Conservation (phyloP, 257 asterid species). For the Solanum gandarillasii region DNA sequence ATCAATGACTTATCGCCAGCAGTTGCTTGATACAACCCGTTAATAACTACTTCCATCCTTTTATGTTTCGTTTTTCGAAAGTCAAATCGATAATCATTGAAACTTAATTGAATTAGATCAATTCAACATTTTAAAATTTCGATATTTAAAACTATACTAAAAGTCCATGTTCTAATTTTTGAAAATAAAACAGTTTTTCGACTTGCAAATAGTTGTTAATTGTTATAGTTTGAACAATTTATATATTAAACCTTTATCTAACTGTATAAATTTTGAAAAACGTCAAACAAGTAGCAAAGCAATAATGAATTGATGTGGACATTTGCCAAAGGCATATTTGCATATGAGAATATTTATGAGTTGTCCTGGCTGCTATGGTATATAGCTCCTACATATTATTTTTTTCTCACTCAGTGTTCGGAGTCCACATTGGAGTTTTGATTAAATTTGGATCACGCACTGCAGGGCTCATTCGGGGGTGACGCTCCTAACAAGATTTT, state of each 20-base stretch:
- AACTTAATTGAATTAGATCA: too few relatives aligned
- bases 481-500: not conserved
- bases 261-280: not conserved
- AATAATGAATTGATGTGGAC: not conserved
- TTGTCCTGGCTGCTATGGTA: not conserved
- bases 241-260: not conserved
- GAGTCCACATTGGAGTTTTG: fast-evolving
- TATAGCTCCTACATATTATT: not conserved
- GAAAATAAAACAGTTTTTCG: not conserved
- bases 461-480: too few relatives aligned
- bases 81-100: too few relatives aligned
- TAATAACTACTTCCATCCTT: too few relatives aligned
- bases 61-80: too few relatives aligned
- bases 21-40: not conserved
- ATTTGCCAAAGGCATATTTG: not conserved
- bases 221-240: not conserved
- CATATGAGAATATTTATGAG: not conserved
- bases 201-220: not conserved
- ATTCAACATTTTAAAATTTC: not conserved
- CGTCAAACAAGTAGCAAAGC: not conserved
- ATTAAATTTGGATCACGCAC: fast-evolving
- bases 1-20: not conserved
- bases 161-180: not conserved
- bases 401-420: too few relatives aligned
- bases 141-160: not conserved